Base-by-base conservation (phyloP, 2,329 filamentous ascomycete species). In the Didymella lethalis region DNA sequence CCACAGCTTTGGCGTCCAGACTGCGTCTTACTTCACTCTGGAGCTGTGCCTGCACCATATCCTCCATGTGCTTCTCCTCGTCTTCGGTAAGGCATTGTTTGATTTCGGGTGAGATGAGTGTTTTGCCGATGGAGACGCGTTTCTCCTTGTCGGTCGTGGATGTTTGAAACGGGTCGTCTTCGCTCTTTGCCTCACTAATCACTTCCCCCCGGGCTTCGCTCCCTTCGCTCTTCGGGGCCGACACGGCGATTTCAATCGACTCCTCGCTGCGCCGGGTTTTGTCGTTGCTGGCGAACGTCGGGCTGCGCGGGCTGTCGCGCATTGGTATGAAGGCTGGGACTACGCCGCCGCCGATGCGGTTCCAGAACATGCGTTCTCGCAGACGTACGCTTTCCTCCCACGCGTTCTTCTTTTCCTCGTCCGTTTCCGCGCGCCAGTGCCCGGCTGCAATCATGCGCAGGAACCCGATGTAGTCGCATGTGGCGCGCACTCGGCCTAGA, bases 331-430 rank as follows among this genome's bases (percentile, higher is more conserved):
- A 81, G 12, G 85, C 82, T 1, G 94, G 95, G 12, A 98, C 80
- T 2, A 99, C 92, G 14, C 95, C 95, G 28, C 93, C 95, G 26
- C 94, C 94, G 51, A 99, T 87, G 54, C 95, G 86, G 49, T 91
- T 88, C 95, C 95, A 99, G 75, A 99, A 99, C 90, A 99, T 97
- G 67, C 94, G 89, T 76, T 99, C 95, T 49, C 95, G 85, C 47
- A 98, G 79, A 29, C 90, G 87, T 11, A 97, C 90, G 57, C 92
- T 92, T 80, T 99, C 95, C 74, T 98, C 94, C 95, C 95, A 99
- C 0, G 93, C 92, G 28, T 88, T 86, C 72, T 90, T 92, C 77
- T 96, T 92, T 32, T 93, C 91, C 48, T 95, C 92, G 38, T 90
- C 86, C 56, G 90, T 91, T 46, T 93, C 91, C 12, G 90, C 89